phyloP scores from a whole-genome alignment of 2,329 filamentous ascomycete genomes.

The Xylaria sp. region DNA sequence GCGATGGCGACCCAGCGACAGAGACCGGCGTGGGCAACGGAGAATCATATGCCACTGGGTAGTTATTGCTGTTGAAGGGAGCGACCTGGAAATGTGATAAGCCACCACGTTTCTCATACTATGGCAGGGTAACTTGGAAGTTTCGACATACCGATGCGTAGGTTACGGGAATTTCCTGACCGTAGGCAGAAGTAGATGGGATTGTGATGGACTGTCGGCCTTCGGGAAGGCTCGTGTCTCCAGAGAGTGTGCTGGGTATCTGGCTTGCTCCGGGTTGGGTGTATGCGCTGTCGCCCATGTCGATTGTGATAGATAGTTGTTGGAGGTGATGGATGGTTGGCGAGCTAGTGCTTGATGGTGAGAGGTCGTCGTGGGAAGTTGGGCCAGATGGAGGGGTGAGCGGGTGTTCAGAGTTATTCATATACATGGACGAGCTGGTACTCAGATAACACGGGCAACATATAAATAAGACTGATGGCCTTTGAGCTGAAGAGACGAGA shows the following conservation, averaged over 20 bases:
- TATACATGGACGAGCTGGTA: constrained; percentile 24
- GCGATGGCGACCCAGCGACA: constrained; percentile 49
- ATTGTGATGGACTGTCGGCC: constrained; percentile 25
- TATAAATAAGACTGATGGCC: constrained; percentile 5
- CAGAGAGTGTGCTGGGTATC: constrained; percentile 28
- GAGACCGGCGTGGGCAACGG: constrained; percentile 57
- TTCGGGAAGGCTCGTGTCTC: constrained; percentile 25
- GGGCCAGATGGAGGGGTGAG: constrained; percentile 19
- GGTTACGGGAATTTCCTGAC: constrained; percentile 31
- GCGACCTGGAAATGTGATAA: constrained; percentile 37
- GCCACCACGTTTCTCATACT: constrained; percentile 6
- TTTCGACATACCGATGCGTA: constrained; percentile 34
- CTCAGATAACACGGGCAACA: constrained; percentile 1
- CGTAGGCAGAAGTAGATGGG: constrained; percentile 31
- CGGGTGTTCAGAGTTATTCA: constrained; percentile 29
- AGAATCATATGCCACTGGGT: constrained; percentile 44
- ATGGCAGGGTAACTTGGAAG: background rate
- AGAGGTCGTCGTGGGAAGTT: constrained; percentile 19
- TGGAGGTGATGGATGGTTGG: constrained; percentile 17
- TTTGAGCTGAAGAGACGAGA: constrained; percentile 11
- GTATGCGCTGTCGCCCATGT: constrained; percentile 34
- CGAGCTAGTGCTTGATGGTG: constrained; percentile 13
- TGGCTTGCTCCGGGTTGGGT: constrained; percentile 26
- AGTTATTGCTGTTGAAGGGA: constrained; percentile 43
- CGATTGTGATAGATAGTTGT: constrained; percentile 17